phyloP scores from a whole-genome alignment of 129 eudicot genomes.

The Centaurea solstitialis region DNA sequence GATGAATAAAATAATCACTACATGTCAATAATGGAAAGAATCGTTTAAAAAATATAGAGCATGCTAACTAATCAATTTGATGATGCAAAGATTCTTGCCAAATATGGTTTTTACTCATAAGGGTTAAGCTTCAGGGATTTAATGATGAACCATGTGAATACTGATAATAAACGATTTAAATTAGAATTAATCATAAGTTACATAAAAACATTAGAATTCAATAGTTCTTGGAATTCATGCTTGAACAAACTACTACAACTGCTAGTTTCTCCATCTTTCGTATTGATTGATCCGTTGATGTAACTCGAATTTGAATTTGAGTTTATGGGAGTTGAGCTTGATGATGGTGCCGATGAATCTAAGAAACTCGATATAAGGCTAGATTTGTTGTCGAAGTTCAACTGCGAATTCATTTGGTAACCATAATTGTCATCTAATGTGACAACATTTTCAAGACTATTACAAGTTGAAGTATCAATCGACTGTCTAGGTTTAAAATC shows the following conservation, averaged over 20 bases:
- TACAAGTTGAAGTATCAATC: slow-evolving; percentile 7
- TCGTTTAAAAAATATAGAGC: background rate
- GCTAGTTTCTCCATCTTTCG: slow-evolving; percentile 47
- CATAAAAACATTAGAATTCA: slow-evolving; percentile 39
- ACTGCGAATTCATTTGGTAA: slow-evolving; percentile 34
- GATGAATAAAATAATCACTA: background rate
- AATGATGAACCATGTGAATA: background rate
- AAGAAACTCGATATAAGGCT: slow-evolving; percentile 29
- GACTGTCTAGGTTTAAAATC: slow-evolving; percentile 25
- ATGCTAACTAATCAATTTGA: background rate
- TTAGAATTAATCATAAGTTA: slow-evolving; percentile 9
- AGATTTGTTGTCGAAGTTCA: slow-evolving; percentile 18
- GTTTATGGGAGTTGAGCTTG: slow-evolving; percentile 40
- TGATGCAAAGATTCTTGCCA: background rate
- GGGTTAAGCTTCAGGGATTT: no score
- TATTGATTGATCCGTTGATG: slow-evolving; percentile 19
- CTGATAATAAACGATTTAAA: background rate
- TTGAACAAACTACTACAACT: slow-evolving; percentile 42
- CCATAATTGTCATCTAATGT: slow-evolving; percentile 21
- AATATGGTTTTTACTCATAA: no score
- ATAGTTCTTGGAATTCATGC: slow-evolving; percentile 33
- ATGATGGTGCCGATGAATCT: slow-evolving; percentile 44
- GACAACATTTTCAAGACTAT: slow-evolving; percentile 5
- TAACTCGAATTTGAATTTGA: slow-evolving; percentile 31
- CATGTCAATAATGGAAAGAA: background rate